These are phyloP conservation scores for Cornus florida DNA, from an alignment of 148 eudicot species.

Conservation along the genomic window DNA sequence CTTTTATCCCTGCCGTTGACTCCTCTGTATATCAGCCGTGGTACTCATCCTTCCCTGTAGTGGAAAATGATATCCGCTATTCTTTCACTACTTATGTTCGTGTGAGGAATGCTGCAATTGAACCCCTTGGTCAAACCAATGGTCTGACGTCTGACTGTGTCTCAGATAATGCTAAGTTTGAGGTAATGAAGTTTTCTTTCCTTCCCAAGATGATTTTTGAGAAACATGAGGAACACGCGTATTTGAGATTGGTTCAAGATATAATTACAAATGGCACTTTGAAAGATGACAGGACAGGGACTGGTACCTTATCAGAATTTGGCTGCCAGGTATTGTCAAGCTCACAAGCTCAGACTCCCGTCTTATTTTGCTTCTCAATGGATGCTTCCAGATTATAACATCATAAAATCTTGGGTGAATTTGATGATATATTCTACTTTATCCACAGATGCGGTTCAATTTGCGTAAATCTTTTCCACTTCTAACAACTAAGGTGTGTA, in stretches of 20 bases:
- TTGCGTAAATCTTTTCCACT: conserved; percentile 79
- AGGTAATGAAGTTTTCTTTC: conserved; percentile 60
- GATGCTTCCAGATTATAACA: neutral
- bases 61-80: conserved; percentile 60
- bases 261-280: conserved; percentile 61
- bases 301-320: conserved; percentile 86
- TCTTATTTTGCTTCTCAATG: neutral
- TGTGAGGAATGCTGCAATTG: conserved; percentile 49
- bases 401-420: neutral
- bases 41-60: conserved; percentile 69
- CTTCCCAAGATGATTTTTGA: conserved; percentile 69
- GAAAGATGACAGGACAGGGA: conserved; percentile 87
- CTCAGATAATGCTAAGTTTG: conserved; percentile 37
- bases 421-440: neutral
- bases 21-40: conserved; percentile 72
- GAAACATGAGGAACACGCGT: conserved; percentile 81
- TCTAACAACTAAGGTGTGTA: conserved; percentile 66
- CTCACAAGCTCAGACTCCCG: neutral
- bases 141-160: conserved; percentile 23
- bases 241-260: conserved; percentile 67
- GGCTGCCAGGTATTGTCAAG: conserved; percentile 79
- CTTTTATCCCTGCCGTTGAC: conserved; percentile 78
- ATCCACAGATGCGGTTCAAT: conserved; percentile 87
- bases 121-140: conserved; percentile 30
- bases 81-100: conserved; percentile 83